Base-by-base conservation (phyloP, 192 early-diverging fungal genomes). In the Oehlia diaphana region DNA sequence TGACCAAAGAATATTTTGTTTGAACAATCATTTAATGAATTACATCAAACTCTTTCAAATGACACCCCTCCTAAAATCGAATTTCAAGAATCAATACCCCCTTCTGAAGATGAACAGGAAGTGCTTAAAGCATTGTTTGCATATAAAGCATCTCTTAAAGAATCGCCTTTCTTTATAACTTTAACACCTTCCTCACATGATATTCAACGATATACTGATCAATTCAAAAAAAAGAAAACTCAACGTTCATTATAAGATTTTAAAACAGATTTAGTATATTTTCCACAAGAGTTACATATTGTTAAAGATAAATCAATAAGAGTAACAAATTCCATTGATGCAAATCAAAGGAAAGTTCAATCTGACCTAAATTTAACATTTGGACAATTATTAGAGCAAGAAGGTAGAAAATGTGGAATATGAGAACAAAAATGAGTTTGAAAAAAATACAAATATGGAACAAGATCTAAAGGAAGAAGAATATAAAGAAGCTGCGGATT, bases 131-230 rank as follows among this genome's bases (percentile, higher is more conserved):
- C 70, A 49, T 72, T 72, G 50, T 44, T 44, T 72, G 44, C 9
- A 26, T 72, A 72, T 35, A 72, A 72, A 14, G 70, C 70, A 26
- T 23, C 70, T 13, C 70, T 72, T 44, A 72, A 50, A 50, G 70
- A 72, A 50, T 72, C 70, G 10, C 47, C 47, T n/a, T 72, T 72
- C 10, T 50, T 14, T 28, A 72, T 72, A 49, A 19, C 44, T 13
- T 2, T 47, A 44, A n/a, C 70, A 26, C 10, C 39, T 44, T 21
- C 47, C 2, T 9, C 70, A 23, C 6, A 4, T 26, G 47, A 72
- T 26, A 49, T 72, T 26, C 70, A 72, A 50, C 7, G 44, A 49
- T 72, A 72, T 72, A 50, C 70, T 44, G 70, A 72, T 72, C 70
- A 72, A 72, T 50, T 72, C 42, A 72, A 72, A 49, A 44, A 28